A percentile compares a stretch with the other conserved stretches of the same genome.
phyloP scores from a whole-genome alignment of 306 rosid species.

The Begonia peltatifolia region DNA sequence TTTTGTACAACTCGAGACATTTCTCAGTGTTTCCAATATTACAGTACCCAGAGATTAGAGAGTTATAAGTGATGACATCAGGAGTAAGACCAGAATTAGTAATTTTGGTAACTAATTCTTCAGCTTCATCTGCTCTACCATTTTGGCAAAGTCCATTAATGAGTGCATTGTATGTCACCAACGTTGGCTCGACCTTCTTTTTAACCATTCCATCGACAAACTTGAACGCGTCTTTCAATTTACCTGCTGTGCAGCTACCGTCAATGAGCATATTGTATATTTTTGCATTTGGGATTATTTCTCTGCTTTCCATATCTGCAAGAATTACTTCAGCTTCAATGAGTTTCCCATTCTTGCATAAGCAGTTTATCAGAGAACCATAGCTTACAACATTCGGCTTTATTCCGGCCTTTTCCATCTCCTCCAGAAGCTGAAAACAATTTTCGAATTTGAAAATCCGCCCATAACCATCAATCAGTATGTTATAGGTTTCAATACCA shows the following conservation, averaged over 20 bases:
- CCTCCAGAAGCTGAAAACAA: slow-evolving; percentile 62
- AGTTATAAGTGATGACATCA: slow-evolving; percentile 69
- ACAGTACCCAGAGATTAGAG: slow-evolving; percentile 64
- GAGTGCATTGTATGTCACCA: slow-evolving; percentile 55
- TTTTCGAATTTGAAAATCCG: slow-evolving; percentile 21
- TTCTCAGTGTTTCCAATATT: slow-evolving; percentile 28
- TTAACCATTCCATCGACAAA: slow-evolving; percentile 45
- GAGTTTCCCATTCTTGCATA: slow-evolving; percentile 49
- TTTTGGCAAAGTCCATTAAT: slow-evolving; percentile 55
- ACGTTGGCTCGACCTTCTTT: slow-evolving; percentile 39
- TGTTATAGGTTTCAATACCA: slow-evolving; percentile 40
- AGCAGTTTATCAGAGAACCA: slow-evolving; percentile 55
- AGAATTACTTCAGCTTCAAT: slow-evolving; percentile 59
- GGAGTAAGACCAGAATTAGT: slow-evolving; percentile 30
- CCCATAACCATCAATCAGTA: slow-evolving; percentile 55
- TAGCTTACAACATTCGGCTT: slow-evolving; percentile 64
- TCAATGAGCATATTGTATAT: slow-evolving; percentile 68
- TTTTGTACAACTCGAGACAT: slow-evolving; percentile 47
- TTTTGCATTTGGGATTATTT: slow-evolving; percentile 49
- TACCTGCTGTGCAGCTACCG: slow-evolving; percentile 34
- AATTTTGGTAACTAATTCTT: slow-evolving; percentile 31
- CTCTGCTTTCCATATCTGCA: slow-evolving; percentile 42
- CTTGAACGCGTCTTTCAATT: slow-evolving; percentile 38
- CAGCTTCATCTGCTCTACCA: slow-evolving; percentile 52
- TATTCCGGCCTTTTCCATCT: slow-evolving; percentile 54